Conservation (phyloP, 768 basidiomycete genomes). For the Rhizopogon roseolus region DNA sequence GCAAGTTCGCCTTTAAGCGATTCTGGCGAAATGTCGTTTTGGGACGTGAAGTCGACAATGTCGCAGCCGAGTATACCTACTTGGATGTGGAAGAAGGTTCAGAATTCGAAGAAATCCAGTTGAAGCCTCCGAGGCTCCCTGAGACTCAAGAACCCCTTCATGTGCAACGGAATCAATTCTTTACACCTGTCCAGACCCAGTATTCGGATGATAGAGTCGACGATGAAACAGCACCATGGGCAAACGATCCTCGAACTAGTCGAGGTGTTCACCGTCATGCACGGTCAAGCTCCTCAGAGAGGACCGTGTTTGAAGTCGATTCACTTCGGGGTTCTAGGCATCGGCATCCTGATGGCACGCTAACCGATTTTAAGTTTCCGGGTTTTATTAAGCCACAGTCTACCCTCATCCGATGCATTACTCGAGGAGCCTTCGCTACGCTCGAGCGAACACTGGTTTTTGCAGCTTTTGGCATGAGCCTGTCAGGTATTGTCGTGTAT, state of each 20-base stretch:
- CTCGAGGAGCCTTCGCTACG: slow-evolving; percentile 43
- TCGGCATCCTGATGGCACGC: slow-evolving; percentile 57
- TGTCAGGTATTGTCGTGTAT: slow-evolving; percentile 76
- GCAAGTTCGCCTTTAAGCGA: slow-evolving; percentile 38
- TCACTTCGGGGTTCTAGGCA: slow-evolving; percentile 37
- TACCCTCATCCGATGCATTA: slow-evolving; percentile 35
- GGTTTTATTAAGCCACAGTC: slow-evolving; percentile 10
- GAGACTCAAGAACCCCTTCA: slow-evolving; percentile 4
- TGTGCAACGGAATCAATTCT: slow-evolving; percentile 12
- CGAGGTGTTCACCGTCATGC: slow-evolving; percentile 24
- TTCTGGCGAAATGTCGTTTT: slow-evolving; percentile 60
- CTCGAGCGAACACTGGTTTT: slow-evolving; percentile 64
- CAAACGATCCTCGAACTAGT: slow-evolving; percentile 27
- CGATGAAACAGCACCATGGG: slow-evolving; percentile 49
- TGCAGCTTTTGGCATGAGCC: slow-evolving; percentile 59
- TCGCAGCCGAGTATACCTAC: slow-evolving; percentile 48
- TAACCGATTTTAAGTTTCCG: slow-evolving; percentile 36
- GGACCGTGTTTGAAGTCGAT: slow-evolving; percentile 45
- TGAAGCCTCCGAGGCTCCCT: slow-evolving; percentile 23
- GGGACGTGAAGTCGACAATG: slow-evolving; percentile 29
- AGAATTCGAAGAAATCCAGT: slow-evolving; percentile 45
- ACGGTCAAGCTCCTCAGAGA: slow-evolving; percentile 46
- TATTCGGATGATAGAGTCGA: slow-evolving; percentile 22
- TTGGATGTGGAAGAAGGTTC: slow-evolving; percentile 52
- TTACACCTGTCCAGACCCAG: slow-evolving; percentile 19